phyloP scores from a whole-genome alignment of 2,329 filamentous ascomycete species.

The Dactylellina leptospora region DNA sequence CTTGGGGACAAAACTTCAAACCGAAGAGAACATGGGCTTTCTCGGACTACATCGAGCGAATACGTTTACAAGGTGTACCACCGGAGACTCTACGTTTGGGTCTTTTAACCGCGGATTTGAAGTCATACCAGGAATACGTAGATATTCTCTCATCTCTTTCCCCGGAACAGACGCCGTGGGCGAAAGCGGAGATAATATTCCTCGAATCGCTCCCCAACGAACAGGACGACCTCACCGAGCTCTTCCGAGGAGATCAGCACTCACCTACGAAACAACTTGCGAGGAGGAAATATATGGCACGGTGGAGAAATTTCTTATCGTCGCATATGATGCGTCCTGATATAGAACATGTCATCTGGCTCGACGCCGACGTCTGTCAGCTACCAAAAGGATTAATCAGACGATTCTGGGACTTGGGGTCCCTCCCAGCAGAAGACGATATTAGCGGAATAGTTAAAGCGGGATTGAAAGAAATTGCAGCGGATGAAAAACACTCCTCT shows the following conservation, averaged over 20 bases:
- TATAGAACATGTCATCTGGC: slow-evolving; percentile 59
- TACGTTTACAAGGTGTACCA: slow-evolving; percentile 7
- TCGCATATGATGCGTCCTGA: slow-evolving; percentile 24
- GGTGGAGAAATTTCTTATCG: slow-evolving; percentile 23
- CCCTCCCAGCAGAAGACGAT: slow-evolving; percentile 54
- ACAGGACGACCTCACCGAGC: neutral
- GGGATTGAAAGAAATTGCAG: neutral
- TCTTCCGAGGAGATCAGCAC: neutral
- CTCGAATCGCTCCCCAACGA: slow-evolving; percentile 1
- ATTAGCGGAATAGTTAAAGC: slow-evolving; percentile 29
- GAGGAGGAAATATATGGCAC: slow-evolving; percentile 21
- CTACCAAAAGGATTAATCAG: slow-evolving; percentile 58
- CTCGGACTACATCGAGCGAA: slow-evolving; percentile 19
- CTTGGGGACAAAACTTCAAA: slow-evolving; percentile 18
- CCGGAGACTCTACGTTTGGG: slow-evolving; percentile 16
- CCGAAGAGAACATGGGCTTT: slow-evolving; percentile 1
- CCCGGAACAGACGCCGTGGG: slow-evolving; percentile 16
- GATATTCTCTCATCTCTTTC: slow-evolving; percentile 8
- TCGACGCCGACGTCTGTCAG: slow-evolving; percentile 60
- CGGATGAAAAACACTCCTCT: too few species aligned
- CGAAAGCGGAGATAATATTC: slow-evolving; percentile 28
- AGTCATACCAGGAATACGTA: slow-evolving; percentile 8
- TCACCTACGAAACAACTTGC: neutral
- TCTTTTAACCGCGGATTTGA: slow-evolving; percentile 9
- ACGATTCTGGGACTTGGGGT: slow-evolving; percentile 58